Conservation (phyloP, 1,284 basidiomycete species). For the Coniferiporia sulphurascens region DNA sequence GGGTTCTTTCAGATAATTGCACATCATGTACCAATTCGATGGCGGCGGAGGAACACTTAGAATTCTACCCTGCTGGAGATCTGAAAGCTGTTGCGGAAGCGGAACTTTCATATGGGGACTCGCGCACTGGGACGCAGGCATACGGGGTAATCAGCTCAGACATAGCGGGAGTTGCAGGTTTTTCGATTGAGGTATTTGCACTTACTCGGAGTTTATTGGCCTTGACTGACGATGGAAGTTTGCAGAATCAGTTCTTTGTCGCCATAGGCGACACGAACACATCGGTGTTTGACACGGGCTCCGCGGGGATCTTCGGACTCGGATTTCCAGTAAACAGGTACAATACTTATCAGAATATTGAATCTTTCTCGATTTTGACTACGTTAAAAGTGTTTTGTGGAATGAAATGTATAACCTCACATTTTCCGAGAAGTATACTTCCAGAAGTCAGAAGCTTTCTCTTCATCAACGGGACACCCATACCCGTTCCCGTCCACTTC, state of each 20-base stretch:
- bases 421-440: no score
- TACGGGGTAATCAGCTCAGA: conserved; percentile 46
- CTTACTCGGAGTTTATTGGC: neutral
- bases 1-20: conserved; percentile 49
- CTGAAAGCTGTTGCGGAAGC: conserved; percentile 25
- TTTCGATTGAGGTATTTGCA: conserved; percentile 27
- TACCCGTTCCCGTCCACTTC: neutral
- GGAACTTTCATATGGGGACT: conserved; percentile 49
- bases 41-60: conserved; percentile 32
- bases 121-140: conserved; percentile 48
- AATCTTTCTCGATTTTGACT: conserved; percentile 2
- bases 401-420: conserved; percentile 7
- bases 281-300: conserved; percentile 37
- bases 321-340: conserved; percentile 55
- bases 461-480: neutral
- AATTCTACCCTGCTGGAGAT: neutral
- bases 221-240: neutral
- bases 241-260: conserved; percentile 41
- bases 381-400: conserved; percentile 7
- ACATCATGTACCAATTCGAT: conserved; percentile 35
- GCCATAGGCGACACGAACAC: conserved; percentile 54
- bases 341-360: neutral
- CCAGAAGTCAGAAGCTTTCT: neutral
- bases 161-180: conserved; percentile 38
- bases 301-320: conserved; percentile 52